Evolutionary conservation across 768 basidiomycete genomes (phyloP).

Genomic region (Boletus patriciae): DNA sequence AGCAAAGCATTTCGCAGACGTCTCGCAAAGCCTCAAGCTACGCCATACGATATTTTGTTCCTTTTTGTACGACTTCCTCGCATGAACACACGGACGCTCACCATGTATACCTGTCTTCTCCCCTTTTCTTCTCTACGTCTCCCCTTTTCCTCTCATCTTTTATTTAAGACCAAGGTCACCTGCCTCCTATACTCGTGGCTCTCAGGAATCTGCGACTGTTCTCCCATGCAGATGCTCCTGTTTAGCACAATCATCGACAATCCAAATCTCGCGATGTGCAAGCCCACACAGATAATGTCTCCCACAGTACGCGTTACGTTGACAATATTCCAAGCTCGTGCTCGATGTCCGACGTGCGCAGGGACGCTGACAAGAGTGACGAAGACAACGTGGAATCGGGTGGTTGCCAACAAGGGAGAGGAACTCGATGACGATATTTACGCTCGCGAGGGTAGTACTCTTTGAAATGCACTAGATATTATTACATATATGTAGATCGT

Average conservation of each 20-base stretch:
- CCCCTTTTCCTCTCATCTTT: slow-evolving; percentile 34
- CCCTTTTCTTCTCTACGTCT: slow-evolving; percentile 32
- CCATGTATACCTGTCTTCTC: slow-evolving; percentile 39
- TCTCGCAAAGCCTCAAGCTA: slow-evolving; percentile 46
- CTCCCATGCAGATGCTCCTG: slow-evolving; percentile 18
- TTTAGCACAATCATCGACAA: slow-evolving; percentile 12
- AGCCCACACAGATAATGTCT: slow-evolving; percentile 18
- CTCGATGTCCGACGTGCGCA: slow-evolving; percentile 17
- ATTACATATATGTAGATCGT: too few relatives aligned
- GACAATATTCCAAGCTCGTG: slow-evolving; percentile 24
- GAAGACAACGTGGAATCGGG: too few relatives aligned
- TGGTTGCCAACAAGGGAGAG: too few relatives aligned
- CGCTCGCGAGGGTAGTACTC: too few relatives aligned
- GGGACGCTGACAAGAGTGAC: slow-evolving; percentile 22
- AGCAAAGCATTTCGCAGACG: slow-evolving; percentile 33
- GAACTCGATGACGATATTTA: too few relatives aligned
- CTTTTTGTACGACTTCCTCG: slow-evolving; percentile 40
- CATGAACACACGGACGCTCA: slow-evolving; percentile 43
- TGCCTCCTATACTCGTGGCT: slow-evolving; percentile 33
- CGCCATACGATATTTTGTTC: slow-evolving; percentile 31
- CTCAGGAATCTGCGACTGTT: slow-evolving; percentile 26
- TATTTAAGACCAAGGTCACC: slow-evolving; percentile 45
- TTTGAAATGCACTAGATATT: too few relatives aligned
- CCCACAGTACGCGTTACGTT: slow-evolving; percentile 8
- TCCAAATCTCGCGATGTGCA: slow-evolving; percentile 19